These are phyloP conservation scores for Leavenworthia alabamica DNA, from an alignment of 345 rosid genomes.

Conservation along the genomic window DNA sequence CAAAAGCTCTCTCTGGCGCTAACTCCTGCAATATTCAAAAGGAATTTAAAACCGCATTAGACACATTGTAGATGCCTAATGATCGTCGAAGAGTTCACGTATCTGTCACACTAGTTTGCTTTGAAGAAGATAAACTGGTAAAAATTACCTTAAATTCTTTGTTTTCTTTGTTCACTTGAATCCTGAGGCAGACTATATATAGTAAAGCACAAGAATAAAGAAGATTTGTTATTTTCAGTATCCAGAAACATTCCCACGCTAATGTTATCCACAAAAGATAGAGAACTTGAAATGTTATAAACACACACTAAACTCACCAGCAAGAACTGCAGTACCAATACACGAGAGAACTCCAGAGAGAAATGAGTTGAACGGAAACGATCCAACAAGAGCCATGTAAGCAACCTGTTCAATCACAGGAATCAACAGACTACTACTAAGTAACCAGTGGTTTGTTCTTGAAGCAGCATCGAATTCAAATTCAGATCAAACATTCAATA, in stretches of 20 bases:
- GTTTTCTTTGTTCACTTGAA: slow-evolving; percentile 94
- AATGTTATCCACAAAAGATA: neutral
- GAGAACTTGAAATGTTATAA: slow-evolving; percentile 6
- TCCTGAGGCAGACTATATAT: slow-evolving; percentile 78
- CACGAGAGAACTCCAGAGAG: slow-evolving; percentile 86
- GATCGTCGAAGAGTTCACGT: neutral
- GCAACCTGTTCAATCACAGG: slow-evolving; percentile 45
- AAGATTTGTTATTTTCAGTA: neutral
- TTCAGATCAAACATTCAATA: neutral
- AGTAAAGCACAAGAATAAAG: neutral
- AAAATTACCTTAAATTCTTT: slow-evolving; percentile 70
- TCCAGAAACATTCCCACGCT: neutral
- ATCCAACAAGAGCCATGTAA: slow-evolving; percentile 86
- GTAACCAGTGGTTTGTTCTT: neutral
- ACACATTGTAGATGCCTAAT: neutral
- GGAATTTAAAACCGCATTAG: too few species aligned
- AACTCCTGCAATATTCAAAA: slow-evolving; percentile 39
- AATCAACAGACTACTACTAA: neutral
- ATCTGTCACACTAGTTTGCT: neutral
- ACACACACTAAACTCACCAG: slow-evolving; percentile 49
- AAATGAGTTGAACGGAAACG: slow-evolving; percentile 89
- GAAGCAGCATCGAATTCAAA: neutral
- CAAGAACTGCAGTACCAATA: slow-evolving; percentile 84
- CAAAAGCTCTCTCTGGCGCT: slow-evolving; percentile 69
- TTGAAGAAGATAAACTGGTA: neutral